These are phyloP conservation scores for Ophiostoma ulmi DNA, from an alignment of 2,329 filamentous ascomycete species.

Conservation along the genomic window DNA sequence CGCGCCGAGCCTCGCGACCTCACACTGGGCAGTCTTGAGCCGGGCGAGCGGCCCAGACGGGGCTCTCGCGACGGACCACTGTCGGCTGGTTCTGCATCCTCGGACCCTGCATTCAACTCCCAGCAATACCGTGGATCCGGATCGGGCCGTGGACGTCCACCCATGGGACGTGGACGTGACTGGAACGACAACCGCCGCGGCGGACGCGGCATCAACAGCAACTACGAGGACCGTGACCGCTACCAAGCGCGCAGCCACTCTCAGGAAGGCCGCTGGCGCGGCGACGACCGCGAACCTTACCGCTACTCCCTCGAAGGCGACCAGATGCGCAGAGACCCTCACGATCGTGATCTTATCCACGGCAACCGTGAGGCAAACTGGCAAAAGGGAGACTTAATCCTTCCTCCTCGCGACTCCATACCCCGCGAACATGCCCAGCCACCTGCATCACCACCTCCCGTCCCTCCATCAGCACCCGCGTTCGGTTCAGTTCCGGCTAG, in stretches of 20 bases:
- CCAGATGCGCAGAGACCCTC: slow-evolving; percentile 34
- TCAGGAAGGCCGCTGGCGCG: slow-evolving; percentile 57
- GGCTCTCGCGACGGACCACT: slow-evolving; percentile 68
- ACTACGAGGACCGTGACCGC: slow-evolving; percentile 61
- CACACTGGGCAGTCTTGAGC: slow-evolving; percentile 60
- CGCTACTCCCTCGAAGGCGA: slow-evolving; percentile 37
- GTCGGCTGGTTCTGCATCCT: slow-evolving; percentile 65
- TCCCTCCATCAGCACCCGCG: slow-evolving; percentile 54
- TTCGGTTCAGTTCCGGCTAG: slow-evolving; percentile 53
- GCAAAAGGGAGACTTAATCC: slow-evolving; percentile 48
- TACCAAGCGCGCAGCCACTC: slow-evolving; percentile 59
- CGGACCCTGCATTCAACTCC: slow-evolving; percentile 58
- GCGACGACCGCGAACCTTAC: slow-evolving; percentile 47
- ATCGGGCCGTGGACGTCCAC: slow-evolving; percentile 48
- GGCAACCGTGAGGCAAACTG: slow-evolving; percentile 46
- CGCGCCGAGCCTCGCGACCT: slow-evolving; percentile 43
- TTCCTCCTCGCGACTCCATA: slow-evolving; percentile 43
- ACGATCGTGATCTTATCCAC: slow-evolving; percentile 49
- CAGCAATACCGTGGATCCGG: slow-evolving; percentile 53
- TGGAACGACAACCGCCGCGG: slow-evolving; percentile 47
- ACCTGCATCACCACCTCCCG: slow-evolving; percentile 51
- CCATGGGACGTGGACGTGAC: slow-evolving; percentile 37
- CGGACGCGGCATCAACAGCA: slow-evolving; percentile 40
- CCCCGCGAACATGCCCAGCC: slow-evolving; percentile 43
- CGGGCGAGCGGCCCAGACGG: slow-evolving; percentile 57